Conservation (phyloP, 2,329 filamentous ascomycete species). For the Epichloe sylvatica region DNA sequence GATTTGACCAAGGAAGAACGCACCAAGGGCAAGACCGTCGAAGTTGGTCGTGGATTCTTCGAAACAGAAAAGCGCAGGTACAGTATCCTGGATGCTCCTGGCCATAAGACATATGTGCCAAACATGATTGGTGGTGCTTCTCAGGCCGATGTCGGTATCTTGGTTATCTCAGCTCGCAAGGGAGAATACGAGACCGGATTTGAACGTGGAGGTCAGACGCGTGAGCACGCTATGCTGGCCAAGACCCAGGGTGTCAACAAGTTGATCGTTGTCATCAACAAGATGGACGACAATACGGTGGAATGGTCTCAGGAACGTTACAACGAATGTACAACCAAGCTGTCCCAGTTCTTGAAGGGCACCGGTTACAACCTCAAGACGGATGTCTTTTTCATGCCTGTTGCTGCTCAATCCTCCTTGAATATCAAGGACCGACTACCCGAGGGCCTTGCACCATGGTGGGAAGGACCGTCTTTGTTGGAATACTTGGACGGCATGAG, state of each 20-base stretch:
- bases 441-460: conserved; percentile 66
- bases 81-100: conserved; percentile 91
- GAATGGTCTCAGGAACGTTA: conserved; percentile 90
- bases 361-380: conserved; percentile 90
- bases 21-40: conserved; percentile 92
- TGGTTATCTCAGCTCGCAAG: conserved; percentile 93
- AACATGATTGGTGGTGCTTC: conserved; percentile 96
- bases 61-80: conserved; percentile 94
- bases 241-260: conserved; percentile 98
- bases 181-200: conserved; percentile 99
- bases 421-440: conserved; percentile 84
- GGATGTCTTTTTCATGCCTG: conserved; percentile 89
- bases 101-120: conserved; percentile 95
- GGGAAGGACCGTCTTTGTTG: conserved; percentile 75
- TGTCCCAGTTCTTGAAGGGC: conserved; percentile 74
- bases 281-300: conserved; percentile 97
- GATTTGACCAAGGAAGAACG: conserved; percentile 96
- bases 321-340: conserved; percentile 83
- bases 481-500: conserved; percentile 94
- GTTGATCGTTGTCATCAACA: conserved; percentile 88
- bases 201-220: conserved; percentile 87
- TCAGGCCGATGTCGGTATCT: conserved; percentile 83
- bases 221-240: conserved; percentile 94
- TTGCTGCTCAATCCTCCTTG: conserved; percentile 73
- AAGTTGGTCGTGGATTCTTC: conserved; percentile 90